Evolutionary conservation across 768 basidiomycete species (phyloP), one percentile per base, ranked within the genome.

Genomic region (Xanthoconium purpureum): DNA sequence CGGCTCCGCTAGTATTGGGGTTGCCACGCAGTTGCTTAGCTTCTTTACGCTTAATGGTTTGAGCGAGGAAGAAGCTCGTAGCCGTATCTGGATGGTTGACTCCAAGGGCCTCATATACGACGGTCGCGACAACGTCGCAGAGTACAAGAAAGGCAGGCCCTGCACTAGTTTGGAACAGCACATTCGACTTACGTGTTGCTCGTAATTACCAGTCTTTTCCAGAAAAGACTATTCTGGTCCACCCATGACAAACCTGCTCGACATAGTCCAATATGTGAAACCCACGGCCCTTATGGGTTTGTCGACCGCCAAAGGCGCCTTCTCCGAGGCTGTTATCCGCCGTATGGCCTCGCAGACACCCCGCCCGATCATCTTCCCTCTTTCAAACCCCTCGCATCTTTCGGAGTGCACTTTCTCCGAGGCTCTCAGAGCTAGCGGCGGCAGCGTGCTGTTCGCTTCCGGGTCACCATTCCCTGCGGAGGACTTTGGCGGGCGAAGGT

Each of bases 271-370:
- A 44, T 83, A 86, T 68, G 88, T 95, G 55, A 82, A 87, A 69
- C 94, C 94, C 9, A 96, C 94, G 17, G 92, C 90, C 12, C 80
- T 97, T 36, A 79, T 96, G 62, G 94, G 94, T 24, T 82, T 96
- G 30, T 93, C 91, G n/a, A 95, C 94, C 20, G 84, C 88, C 64
- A 81, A 83, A 83, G 86, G 85, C 33, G 89, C 92, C 2, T 97
- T 96, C 75, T 81, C 76, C 47, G 75, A 84, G 40, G 77, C 80
- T 15, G 86, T 91, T 50, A 82, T 96, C 47, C 75, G 82, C 59
- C 74, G 80, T 1, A 94, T 97, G 93, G 82, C 87, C 17, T 78
- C 80, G 30, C 78, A 88, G 64, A 96, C 94, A 71, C 76, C 82
- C 5, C 82, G 84, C 17, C 94, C 94, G 24, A 94, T 96, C 75